phyloP scores from a whole-genome alignment of 1,284 basidiomycete genomes.

The Ceratobasidium theobromae region DNA sequence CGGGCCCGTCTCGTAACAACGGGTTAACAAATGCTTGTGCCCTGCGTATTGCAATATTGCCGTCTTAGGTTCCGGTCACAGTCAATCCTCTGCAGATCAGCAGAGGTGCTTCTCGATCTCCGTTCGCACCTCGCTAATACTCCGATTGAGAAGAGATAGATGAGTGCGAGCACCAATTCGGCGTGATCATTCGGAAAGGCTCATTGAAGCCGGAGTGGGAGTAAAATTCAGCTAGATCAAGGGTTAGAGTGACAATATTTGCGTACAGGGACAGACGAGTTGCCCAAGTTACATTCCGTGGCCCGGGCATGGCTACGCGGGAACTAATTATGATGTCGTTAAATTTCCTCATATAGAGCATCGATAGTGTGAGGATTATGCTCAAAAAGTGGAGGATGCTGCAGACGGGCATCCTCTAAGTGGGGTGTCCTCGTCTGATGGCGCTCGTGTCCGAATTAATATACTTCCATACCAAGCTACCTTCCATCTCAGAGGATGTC shows the following conservation, averaged over 20 bases:
- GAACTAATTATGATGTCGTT: slow-evolving; percentile 60
- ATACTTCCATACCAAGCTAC: slow-evolving; percentile 28
- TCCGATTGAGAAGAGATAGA: slow-evolving; percentile 44
- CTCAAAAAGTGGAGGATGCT: slow-evolving; percentile 53
- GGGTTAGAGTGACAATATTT: slow-evolving; percentile 21
- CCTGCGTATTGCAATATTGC: slow-evolving; percentile 51
- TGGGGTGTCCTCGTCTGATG: slow-evolving; percentile 3
- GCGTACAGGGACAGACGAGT: slow-evolving; percentile 42
- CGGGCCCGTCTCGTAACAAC: not conserved
- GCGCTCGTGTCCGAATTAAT: slow-evolving; percentile 22
- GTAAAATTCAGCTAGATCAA: no score
- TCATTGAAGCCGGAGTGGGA: slow-evolving; percentile 57
- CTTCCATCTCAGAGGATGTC: not conserved
- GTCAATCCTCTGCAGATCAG: slow-evolving; percentile 59
- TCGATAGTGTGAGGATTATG: slow-evolving; percentile 59
- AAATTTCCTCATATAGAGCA: slow-evolving; percentile 51
- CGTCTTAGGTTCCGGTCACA: slow-evolving; percentile 57
- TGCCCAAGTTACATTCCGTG: slow-evolving; percentile 47
- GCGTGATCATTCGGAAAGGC: slow-evolving; percentile 58
- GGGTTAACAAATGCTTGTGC: slow-evolving; percentile 20
- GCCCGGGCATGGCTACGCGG: slow-evolving; percentile 47
- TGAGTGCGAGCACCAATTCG: slow-evolving; percentile 47
- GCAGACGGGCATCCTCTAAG: slow-evolving; percentile 21
- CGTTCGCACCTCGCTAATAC: slow-evolving; percentile 40
- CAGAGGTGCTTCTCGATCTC: slow-evolving; percentile 55